phyloP scores from a whole-genome alignment of 2,329 filamentous ascomycete species.

The Phyllachora maydis region DNA sequence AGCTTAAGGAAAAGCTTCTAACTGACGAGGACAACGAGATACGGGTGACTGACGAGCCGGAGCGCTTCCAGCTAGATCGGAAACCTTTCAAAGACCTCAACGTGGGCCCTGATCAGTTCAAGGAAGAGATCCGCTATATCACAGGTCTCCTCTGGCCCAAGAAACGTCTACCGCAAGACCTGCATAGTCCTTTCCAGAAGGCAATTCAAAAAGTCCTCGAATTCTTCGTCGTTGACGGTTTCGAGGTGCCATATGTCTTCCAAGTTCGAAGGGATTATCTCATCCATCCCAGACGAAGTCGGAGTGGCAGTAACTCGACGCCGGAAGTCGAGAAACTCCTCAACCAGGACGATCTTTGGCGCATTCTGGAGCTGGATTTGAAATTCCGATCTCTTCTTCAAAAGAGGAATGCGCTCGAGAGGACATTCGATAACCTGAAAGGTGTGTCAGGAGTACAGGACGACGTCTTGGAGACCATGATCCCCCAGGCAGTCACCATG shows the following conservation, averaged over 20 bases:
- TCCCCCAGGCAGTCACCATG: conserved; percentile 62
- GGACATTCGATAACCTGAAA: conserved; percentile 55
- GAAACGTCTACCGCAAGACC: conserved; percentile 51
- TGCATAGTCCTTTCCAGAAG: conserved; percentile 67
- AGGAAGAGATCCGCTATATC: conserved; percentile 84
- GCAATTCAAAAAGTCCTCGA: conserved; percentile 83
- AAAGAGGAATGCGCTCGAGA: conserved; percentile 71
- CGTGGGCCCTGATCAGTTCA: conserved; percentile 66
- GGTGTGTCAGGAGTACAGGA: conserved; percentile 42
- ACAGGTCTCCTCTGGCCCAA: conserved; percentile 76
- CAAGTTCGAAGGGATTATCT: conserved; percentile 96
- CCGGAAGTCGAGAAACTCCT: conserved; percentile 73
- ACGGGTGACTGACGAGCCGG: conserved; percentile 71
- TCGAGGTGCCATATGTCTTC: conserved; percentile 94
- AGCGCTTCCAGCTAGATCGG: conserved; percentile 82
- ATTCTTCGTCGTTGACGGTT: conserved; percentile 85
- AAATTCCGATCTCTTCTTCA: conserved; percentile 88
- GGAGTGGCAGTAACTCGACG: no score
- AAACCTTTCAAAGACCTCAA: conserved; percentile 71
- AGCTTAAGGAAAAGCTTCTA: conserved; percentile 81
- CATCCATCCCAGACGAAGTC: conserved; percentile 58
- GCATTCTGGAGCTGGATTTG: conserved; percentile 82
- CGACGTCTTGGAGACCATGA: conserved; percentile 59
- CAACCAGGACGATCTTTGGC: conserved; percentile 86
- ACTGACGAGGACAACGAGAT: conserved; percentile 92